Evolutionary conservation across 2,329 filamentous ascomycete species (phyloP).

Genomic region (Thielaviopsis cerberus): DNA sequence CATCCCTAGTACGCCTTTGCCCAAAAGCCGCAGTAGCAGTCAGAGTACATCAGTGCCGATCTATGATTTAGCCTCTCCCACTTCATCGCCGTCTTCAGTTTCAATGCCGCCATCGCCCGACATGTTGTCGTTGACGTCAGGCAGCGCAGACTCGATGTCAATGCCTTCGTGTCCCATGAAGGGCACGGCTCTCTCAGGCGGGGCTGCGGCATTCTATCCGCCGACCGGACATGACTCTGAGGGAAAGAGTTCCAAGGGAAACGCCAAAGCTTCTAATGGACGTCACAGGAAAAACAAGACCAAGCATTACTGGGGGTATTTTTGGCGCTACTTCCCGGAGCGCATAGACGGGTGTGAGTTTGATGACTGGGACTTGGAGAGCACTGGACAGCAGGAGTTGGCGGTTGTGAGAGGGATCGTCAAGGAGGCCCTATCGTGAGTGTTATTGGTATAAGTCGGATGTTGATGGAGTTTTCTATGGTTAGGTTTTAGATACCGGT

Average conservation of each 20-base stretch:
- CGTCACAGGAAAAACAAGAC: neutral
- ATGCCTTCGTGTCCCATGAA: neutral
- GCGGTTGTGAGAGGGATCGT: neutral
- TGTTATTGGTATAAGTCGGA: neutral
- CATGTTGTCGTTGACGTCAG: neutral
- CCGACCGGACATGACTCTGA: neutral
- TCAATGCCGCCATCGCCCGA: neutral
- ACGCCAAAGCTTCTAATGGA: neutral
- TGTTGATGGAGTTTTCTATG: neutral
- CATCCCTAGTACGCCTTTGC: neutral
- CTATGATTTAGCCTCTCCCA: neutral
- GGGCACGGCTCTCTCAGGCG: neutral
- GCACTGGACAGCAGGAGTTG: neutral
- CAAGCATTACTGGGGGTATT: constrained; percentile 7
- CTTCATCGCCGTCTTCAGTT: neutral
- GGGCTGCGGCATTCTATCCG: neutral
- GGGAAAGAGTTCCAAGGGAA: neutral
- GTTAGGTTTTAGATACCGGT: no score
- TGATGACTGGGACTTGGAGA: neutral
- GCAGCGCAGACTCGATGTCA: neutral
- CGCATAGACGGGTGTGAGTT: neutral
- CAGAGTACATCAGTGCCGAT: neutral
- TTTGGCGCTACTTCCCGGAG: constrained; percentile 9
- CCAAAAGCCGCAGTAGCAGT: neutral
- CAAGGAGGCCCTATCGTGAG: neutral